Evolutionary conservation across 1,139 yeast species (phyloP).

Genomic region (Pichia inconspicua): DNA sequence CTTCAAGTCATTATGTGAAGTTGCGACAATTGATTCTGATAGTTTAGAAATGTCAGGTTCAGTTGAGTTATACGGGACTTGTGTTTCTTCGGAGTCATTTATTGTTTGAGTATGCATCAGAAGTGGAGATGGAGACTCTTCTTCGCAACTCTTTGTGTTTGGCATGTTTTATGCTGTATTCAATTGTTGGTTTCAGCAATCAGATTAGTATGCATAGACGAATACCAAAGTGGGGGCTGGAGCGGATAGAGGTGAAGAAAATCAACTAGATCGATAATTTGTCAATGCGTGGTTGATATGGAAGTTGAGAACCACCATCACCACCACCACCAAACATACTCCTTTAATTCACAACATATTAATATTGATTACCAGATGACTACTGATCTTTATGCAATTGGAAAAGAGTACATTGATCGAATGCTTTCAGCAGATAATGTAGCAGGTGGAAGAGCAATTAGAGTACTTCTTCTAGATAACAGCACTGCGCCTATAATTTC

Average conservation of each 20-base stretch:
- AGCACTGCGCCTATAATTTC: constrained; percentile 79
- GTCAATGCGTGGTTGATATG: too few species aligned
- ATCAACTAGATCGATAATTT: neutral
- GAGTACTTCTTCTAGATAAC: constrained; percentile 70
- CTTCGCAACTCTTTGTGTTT: neutral
- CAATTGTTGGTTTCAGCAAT: too few species aligned
- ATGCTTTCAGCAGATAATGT: constrained; percentile 31
- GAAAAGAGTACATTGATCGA: constrained; percentile 42
- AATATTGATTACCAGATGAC: neutral
- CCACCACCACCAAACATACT: too few species aligned
- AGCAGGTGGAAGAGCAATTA: constrained; percentile 29
- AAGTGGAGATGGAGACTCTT: neutral
- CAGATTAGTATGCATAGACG: too few species aligned
- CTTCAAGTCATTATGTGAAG: neutral
- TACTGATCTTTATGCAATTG: constrained; percentile 48
- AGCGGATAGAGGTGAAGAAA: neutral
- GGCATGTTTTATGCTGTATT: neutral
- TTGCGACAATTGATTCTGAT: neutral
- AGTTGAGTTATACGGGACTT: neutral
- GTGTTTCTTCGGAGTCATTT: neutral
- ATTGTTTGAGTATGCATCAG: neutral
- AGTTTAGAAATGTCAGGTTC: neutral
- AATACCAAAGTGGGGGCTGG: too few species aligned
- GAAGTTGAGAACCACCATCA: too few species aligned
- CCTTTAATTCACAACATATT: too few species aligned